Conservation (phyloP, 2,329 filamentous ascomycete species). For the Metarhizium sp. region DNA sequence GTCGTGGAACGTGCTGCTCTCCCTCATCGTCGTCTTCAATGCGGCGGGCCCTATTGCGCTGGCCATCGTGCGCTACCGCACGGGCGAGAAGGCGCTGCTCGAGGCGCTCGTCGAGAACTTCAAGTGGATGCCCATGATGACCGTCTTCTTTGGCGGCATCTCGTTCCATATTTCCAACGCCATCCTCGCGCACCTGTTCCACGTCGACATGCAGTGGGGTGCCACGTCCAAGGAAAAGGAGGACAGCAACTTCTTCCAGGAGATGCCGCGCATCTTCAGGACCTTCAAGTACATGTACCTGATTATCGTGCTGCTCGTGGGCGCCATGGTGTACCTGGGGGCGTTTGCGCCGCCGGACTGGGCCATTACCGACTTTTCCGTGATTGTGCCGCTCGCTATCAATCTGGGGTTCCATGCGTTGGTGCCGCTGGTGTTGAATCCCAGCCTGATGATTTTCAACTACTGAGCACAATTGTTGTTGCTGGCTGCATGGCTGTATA, state of each 20-base stretch:
- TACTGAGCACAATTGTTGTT: constrained; percentile 5
- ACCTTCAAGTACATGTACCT: constrained; percentile 44
- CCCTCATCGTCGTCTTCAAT: constrained; percentile 56
- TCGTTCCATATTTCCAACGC: constrained; percentile 32
- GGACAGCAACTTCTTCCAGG: constrained; percentile 45
- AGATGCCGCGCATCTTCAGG: constrained; percentile 44
- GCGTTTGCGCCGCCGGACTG: constrained; percentile 41
- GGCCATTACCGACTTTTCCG: constrained; percentile 48
- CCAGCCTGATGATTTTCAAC: constrained; percentile 43
- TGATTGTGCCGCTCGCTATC: constrained; percentile 46
- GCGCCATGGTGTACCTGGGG: constrained; percentile 38
- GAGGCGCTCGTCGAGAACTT: constrained; percentile 34
- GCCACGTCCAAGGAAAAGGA: constrained; percentile 51
- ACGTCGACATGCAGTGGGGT: constrained; percentile 38
- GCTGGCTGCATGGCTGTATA: neutral
- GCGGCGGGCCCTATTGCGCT: constrained; percentile 51
- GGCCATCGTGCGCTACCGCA: constrained; percentile 53
- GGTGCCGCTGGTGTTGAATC: constrained; percentile 51
- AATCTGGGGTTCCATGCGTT: constrained; percentile 32
- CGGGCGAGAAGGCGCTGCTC: constrained; percentile 42
- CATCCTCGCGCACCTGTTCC: constrained; percentile 32
- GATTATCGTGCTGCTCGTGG: constrained; percentile 35
- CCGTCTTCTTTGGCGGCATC: constrained; percentile 34
- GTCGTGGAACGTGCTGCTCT: constrained; percentile 54
- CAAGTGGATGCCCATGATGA: constrained; percentile 51